These are phyloP conservation scores for Hygrophoropsis aurantiaca DNA, from an alignment of 768 basidiomycete species.

Conservation along the genomic window DNA sequence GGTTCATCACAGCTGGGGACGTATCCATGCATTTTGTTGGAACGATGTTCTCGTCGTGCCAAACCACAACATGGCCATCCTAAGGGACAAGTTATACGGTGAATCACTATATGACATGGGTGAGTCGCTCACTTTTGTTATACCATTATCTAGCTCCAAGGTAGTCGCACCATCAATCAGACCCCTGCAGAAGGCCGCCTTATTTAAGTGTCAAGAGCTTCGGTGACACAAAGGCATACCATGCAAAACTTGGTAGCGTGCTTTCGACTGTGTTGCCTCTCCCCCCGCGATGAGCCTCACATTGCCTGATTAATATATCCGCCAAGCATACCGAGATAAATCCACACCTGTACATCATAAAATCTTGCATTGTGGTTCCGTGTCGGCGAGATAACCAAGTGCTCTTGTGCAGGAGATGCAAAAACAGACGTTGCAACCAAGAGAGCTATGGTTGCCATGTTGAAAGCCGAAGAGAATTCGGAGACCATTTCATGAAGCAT, in stretches of 20 bases:
- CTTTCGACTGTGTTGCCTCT: slow-evolving; percentile 76
- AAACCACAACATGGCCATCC: slow-evolving; percentile 78
- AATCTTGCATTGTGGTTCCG: slow-evolving; percentile 19
- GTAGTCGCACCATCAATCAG: slow-evolving; percentile 75
- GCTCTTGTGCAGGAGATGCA: slow-evolving; percentile 28
- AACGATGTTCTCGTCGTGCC: slow-evolving; percentile 73
- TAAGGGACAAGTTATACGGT: slow-evolving; percentile 24
- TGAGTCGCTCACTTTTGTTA: slow-evolving; percentile 54
- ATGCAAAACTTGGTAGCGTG: slow-evolving; percentile 73
- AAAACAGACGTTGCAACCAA: slow-evolving; percentile 11
- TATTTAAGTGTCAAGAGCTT: slow-evolving; percentile 1
- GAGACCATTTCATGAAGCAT: neutral
- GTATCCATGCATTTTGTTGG: slow-evolving; percentile 72
- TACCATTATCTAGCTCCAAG: slow-evolving; percentile 76
- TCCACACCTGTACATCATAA: slow-evolving; percentile 52
- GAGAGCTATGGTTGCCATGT: slow-evolving; percentile 18
- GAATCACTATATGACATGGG: neutral
- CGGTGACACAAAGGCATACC: slow-evolving; percentile 40
- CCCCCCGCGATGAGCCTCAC: slow-evolving; percentile 72
- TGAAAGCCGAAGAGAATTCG: neutral
- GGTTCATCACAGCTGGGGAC: slow-evolving; percentile 52
- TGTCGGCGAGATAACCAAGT: slow-evolving; percentile 10
- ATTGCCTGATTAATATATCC: slow-evolving; percentile 10
- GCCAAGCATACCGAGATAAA: neutral
- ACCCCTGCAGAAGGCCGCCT: slow-evolving; percentile 45